Conservation (phyloP, 2,329 filamentous ascomycete genomes). For the Diaporthe destruens region DNA sequence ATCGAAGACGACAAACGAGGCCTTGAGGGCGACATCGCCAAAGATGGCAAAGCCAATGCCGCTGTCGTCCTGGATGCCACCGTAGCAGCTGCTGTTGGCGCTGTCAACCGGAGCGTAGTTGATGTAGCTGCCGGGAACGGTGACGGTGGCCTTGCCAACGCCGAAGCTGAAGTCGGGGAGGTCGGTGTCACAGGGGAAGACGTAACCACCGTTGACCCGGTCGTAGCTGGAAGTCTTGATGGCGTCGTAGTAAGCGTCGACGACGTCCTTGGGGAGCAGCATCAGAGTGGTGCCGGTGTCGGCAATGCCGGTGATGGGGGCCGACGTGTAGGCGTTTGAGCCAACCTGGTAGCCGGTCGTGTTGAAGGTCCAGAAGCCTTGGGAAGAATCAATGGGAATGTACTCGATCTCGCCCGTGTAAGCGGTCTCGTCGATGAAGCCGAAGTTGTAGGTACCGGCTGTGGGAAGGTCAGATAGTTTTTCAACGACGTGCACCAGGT, state of each 20-base stretch:
- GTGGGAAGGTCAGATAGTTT: neutral
- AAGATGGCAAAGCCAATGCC: conserved; percentile 49
- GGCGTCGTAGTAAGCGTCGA: conserved; percentile 63
- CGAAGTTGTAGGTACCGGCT: conserved; percentile 54
- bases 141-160: conserved; percentile 50
- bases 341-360: conserved; percentile 54
- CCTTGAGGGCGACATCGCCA: conserved; percentile 50
- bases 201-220: conserved; percentile 55
- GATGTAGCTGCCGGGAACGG: conserved; percentile 54
- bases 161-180: conserved; percentile 54
- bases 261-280: conserved; percentile 61
- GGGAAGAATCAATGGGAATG: conserved; percentile 63
- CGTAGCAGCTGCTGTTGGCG: conserved; percentile 50
- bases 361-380: conserved; percentile 75
- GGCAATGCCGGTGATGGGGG: conserved; percentile 60
- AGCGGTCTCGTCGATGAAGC: conserved; percentile 66
- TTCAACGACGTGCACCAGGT: neutral
- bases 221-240: conserved; percentile 58
- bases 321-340: conserved; percentile 50
- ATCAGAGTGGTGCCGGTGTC: conserved; percentile 72
- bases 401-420: conserved; percentile 72
- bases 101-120: conserved; percentile 50
- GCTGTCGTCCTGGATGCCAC: conserved; percentile 50
- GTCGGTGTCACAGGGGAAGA: conserved; percentile 52
- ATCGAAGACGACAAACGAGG: conserved; percentile 51